These are phyloP conservation scores for Wickerhamomyces pijperi DNA, from an alignment of 805 yeast genomes.

Conservation along the genomic window DNA sequence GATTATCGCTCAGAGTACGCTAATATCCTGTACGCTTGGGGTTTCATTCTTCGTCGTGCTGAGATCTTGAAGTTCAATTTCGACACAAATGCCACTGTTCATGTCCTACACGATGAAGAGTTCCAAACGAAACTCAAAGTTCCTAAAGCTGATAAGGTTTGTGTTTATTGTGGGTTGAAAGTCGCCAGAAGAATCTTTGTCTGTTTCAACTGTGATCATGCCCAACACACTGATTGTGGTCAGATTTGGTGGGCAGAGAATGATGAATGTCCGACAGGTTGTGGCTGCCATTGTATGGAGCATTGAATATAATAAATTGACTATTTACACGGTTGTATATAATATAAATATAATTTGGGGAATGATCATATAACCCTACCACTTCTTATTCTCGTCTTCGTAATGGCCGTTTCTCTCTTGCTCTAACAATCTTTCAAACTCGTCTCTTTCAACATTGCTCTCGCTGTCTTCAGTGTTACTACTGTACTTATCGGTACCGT, in stretches of 20 bases:
- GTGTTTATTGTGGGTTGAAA: constrained; percentile 56
- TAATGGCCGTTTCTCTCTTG: constrained; percentile 11
- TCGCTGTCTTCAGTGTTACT: neutral
- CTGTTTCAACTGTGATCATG: constrained; percentile 70
- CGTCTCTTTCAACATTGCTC: constrained; percentile 6
- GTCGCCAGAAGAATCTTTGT: constrained; percentile 50
- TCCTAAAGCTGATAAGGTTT: constrained; percentile 28
- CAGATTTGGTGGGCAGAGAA: constrained; percentile 61
- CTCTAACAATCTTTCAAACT: constrained; percentile 17
- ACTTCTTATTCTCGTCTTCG: constrained; percentile 11
- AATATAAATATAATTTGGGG: too few relatives aligned
- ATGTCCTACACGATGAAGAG: constrained; percentile 19
- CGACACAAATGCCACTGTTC: constrained; percentile 5
- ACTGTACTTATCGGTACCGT: neutral
- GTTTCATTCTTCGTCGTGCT: constrained; percentile 65
- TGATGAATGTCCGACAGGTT: constrained; percentile 69
- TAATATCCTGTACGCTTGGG: constrained; percentile 70
- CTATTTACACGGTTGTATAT: too few relatives aligned
- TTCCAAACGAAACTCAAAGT: constrained; percentile 21
- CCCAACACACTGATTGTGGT: constrained; percentile 72
- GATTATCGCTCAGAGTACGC: constrained; percentile 63
- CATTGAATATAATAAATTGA: neutral
- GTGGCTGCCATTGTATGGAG: constrained; percentile 65
- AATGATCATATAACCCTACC: constrained; percentile 4
- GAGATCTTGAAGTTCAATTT: constrained; percentile 67